Conservation (phyloP, 139 green algal genomes). For the Pleodorina starrii region DNA sequence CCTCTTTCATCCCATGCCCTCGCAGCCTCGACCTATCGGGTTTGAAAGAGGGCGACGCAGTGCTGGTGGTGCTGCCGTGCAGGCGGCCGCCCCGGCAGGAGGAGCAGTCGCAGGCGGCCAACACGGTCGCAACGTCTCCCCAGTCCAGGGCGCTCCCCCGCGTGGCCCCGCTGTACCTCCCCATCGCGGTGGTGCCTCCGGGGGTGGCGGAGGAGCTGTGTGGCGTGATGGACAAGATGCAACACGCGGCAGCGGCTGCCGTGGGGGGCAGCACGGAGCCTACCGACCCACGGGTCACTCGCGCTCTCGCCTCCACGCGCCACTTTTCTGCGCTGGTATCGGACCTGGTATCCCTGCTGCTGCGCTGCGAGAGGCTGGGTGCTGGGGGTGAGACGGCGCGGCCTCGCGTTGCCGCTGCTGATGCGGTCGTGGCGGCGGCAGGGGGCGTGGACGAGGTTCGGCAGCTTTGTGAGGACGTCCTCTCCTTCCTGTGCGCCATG, state of each 20-base stretch:
- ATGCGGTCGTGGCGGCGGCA: neutral
- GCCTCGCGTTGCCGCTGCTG: neutral
- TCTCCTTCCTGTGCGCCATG: conserved; percentile 68
- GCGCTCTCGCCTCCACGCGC: conserved; percentile 12
- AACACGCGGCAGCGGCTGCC: neutral
- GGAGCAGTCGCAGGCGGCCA: neutral
- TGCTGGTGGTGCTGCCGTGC: conserved; percentile 17
- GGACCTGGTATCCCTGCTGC: neutral
- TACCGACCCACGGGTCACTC: neutral
- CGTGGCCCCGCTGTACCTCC: neutral
- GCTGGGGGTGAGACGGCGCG: neutral
- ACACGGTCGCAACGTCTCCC: too few relatives aligned
- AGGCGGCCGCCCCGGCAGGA: neutral
- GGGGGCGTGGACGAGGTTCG: neutral
- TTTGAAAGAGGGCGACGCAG: conserved; percentile 1
- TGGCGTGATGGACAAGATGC: neutral
- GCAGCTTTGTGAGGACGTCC: conserved; percentile 39
- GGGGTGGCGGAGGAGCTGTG: conserved; percentile 13
- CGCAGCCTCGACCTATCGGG: conserved; percentile 3
- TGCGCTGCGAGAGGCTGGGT: neutral
- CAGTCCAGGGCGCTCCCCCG: too few relatives aligned
- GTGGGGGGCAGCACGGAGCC: neutral
- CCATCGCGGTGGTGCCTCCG: neutral
- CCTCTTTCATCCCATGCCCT: too few relatives aligned
- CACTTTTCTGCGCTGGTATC: neutral